phyloP scores from a whole-genome alignment of 2,329 filamentous ascomycete species.

The Macroventuria anomochaeta region DNA sequence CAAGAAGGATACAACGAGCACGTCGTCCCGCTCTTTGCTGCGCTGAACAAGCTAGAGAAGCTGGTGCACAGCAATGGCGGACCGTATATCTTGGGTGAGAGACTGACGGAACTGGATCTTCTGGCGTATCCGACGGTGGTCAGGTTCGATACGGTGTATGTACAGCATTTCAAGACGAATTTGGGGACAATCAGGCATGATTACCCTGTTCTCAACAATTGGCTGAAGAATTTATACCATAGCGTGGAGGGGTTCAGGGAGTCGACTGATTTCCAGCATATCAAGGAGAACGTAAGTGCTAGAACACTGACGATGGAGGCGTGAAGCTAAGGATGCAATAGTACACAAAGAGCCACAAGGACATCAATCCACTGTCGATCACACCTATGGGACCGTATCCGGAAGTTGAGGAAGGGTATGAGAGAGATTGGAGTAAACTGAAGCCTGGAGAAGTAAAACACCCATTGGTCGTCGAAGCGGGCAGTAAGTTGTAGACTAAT shows the following conservation, averaged over 20 bases:
- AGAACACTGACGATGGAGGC: background rate
- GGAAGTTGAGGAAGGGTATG: conserved; percentile 61
- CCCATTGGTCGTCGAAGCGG: conserved; percentile 44
- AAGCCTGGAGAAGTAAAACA: conserved; percentile 57
- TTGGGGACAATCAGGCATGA: conserved; percentile 65
- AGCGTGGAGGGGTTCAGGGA: conserved; percentile 61
- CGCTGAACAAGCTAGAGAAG: conserved; percentile 65
- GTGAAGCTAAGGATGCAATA: no score
- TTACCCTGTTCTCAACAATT: conserved; percentile 67
- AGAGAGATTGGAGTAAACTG: conserved; percentile 58
- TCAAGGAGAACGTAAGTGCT: conserved; percentile 66
- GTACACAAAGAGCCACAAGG: conserved; percentile 65
- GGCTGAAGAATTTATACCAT: conserved; percentile 67
- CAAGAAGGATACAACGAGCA: conserved; percentile 64
- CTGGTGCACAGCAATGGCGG: conserved; percentile 56
- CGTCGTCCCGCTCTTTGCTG: conserved; percentile 63
- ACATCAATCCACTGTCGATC: conserved; percentile 67
- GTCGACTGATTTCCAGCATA: conserved; percentile 70
- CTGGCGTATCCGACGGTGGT: conserved; percentile 64
- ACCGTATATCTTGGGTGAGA: conserved; percentile 62
- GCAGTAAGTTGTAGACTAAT: conserved; percentile 31
- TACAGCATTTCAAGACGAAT: conserved; percentile 72
- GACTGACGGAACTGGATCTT: conserved; percentile 66
- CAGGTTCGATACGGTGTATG: conserved; percentile 67
- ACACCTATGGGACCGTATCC: conserved; percentile 69